Percentiles rank a stretch among this genome's conserved stretches.
These are phyloP conservation scores for Aspergillus sclerotioniger DNA, from an alignment of 495 filamentous ascomycete species.

Conservation along the genomic window DNA sequence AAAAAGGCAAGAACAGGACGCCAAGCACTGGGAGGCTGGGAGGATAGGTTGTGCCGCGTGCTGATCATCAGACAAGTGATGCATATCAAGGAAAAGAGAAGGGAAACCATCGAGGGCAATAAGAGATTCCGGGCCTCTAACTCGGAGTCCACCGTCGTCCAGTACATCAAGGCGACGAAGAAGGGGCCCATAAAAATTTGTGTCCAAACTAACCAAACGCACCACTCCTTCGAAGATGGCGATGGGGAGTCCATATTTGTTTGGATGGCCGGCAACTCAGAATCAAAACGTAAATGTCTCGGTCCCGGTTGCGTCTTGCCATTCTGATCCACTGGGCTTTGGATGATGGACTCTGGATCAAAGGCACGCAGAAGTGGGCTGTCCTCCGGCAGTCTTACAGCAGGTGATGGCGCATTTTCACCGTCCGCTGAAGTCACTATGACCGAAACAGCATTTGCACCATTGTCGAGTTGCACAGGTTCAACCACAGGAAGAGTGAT, in stretches of 20 bases:
- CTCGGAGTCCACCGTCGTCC: conserved; percentile 64
- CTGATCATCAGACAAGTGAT: conserved; percentile 61
- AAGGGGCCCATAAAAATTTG: conserved; percentile 88
- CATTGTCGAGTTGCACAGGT: conserved; percentile 50
- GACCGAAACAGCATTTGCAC: conserved; percentile 34
- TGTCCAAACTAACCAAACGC: conserved; percentile 80
- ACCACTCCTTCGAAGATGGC: conserved; percentile 63
- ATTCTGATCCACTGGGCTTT: conserved; percentile 17
- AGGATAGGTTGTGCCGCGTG: conserved; percentile 47
- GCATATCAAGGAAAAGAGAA: conserved; percentile 66
- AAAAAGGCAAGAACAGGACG: conserved; percentile 77
- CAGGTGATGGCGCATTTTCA: conserved; percentile 24
- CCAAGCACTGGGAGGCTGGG: conserved; percentile 56
- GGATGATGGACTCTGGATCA: conserved; percentile 11
- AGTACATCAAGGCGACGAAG: conserved; percentile 74
- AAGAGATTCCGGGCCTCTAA: conserved; percentile 52
- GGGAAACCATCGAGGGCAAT: conserved; percentile 61
- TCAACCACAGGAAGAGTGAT: conserved; percentile 94
- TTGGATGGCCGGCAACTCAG: conserved; percentile 37
- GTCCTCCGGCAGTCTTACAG: conserved; percentile 43
- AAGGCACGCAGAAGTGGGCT: conserved; percentile 35
- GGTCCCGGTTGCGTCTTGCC: conserved; percentile 18
- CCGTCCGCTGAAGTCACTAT: conserved; percentile 36
- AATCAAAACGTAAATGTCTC: conserved; percentile 38
- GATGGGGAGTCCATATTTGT: conserved; percentile 22